Percentiles rank a stretch among this genome's conserved stretches.
Conservation (phyloP, 1,284 basidiomycete genomes). For the Austroboletus niveus region DNA sequence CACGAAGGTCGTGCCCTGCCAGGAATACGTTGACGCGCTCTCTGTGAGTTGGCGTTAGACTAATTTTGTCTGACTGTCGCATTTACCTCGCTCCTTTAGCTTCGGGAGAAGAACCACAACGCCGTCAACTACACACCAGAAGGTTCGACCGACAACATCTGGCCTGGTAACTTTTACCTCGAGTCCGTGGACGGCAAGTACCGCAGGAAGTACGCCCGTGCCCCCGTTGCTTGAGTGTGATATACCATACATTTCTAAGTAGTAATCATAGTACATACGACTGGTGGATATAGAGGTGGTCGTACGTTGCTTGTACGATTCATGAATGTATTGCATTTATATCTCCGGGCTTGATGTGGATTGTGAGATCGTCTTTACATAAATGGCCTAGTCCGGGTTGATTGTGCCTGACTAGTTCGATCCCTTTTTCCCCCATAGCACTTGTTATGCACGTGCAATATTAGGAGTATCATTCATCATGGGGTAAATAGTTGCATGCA, state of each 20-base stretch:
- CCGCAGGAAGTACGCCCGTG: conserved; percentile 81
- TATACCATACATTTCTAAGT: neutral
- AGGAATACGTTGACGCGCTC: conserved; percentile 79
- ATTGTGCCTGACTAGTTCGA: too few species aligned
- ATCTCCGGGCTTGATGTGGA: too few species aligned
- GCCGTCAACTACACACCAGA: conserved; percentile 83
- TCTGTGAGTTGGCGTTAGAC: conserved; percentile 46
- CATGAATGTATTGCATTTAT: neutral
- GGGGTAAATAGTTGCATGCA: too few species aligned
- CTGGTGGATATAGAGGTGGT: conserved; percentile 9
- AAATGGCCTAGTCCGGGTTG: too few species aligned
- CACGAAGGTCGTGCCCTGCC: conserved; percentile 91
- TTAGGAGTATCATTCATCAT: too few species aligned
- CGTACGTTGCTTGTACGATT: conserved; percentile 10
- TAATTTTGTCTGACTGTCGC: neutral
- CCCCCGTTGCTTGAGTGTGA: conserved; percentile 43
- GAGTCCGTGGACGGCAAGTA: conserved; percentile 90
- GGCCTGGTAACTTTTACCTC: conserved; percentile 94
- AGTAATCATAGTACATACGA: neutral
- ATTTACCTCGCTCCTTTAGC: conserved; percentile 41
- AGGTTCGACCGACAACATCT: conserved; percentile 89
- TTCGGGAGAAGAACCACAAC: conserved; percentile 97
- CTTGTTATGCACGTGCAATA: too few species aligned
- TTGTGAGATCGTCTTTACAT: too few species aligned
- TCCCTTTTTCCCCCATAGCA: too few species aligned